Evolutionary conservation across 2,329 filamentous ascomycete species (phyloP), one percentile per base, ranked within the genome.

Genomic region (Cercospora janseana): DNA sequence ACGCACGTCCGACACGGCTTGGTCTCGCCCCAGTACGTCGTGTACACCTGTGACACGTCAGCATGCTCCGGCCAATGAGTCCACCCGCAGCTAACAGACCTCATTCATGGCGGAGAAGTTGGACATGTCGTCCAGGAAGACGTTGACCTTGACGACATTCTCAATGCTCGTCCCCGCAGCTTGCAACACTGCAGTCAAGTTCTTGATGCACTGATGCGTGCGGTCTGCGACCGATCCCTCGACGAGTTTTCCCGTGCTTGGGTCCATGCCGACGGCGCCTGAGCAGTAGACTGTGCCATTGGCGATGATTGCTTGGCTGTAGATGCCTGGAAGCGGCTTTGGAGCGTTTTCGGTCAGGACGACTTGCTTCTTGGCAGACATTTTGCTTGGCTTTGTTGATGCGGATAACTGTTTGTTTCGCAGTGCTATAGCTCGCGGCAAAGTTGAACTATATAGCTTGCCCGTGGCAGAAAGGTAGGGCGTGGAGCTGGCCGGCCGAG

Each of bases 251-350:
- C 69, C 71, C 0, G 79, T 81, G n/a, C 63, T 65, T 0, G 80
- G 76, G 57, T 83, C 76, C 60, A 81, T 71, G 10, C 79, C 79
- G 24, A 87, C 73, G 54, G 75, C 75, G 18, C 84, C 85, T 1
- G 81, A 85, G 71, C 83, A 86, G 71, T 85, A 87, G n/a, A 88
- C 80, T 66, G 84, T 79, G 60, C 82, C 83, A 61, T 82, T 81
- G 66, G 66, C 64, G 27, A 68, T 52, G 46, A 69, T 63, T 41
- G 66, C 66, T 60, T 69, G 66, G 51, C 51, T 61, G 52, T 60
- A 61, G 52, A 67, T 58, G 23, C 60, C 63, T 1, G 60, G 48
- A 13, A 63, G 50, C 1, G 60, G 55, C 29, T 52, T 51, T 6
- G 62, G 63, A 23, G 62, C 63, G n/a, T 62, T 60, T 20, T 60